These are phyloP conservation scores for Penicillium sp. DNA, from an alignment of 2,329 filamentous ascomycete species.

Conservation along the genomic window DNA sequence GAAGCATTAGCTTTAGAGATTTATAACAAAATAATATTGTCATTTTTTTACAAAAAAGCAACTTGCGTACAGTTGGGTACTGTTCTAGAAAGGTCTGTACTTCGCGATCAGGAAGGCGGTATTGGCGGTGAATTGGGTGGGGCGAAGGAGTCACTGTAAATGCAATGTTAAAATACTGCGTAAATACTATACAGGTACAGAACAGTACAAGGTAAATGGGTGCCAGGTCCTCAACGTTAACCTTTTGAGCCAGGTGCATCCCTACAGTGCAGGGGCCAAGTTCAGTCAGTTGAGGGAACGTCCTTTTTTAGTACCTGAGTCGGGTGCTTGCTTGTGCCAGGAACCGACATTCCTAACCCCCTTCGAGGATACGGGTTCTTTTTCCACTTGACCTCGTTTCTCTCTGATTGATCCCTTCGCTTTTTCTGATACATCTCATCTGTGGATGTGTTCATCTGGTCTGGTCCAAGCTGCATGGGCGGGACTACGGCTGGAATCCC, in stretches of 20 bases:
- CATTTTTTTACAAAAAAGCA: too few relatives aligned
- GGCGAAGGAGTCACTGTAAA: too few relatives aligned
- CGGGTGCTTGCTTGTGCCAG: slow-evolving; percentile 8
- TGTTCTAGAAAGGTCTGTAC: too few relatives aligned
- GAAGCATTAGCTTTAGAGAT: too few relatives aligned
- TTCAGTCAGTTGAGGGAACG: slow-evolving; percentile 12
- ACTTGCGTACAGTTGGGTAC: too few relatives aligned
- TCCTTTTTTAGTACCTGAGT: slow-evolving; percentile 9
- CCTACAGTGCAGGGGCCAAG: slow-evolving; percentile 12
- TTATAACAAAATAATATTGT: too few relatives aligned
- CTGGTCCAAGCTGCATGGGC: slow-evolving; percentile 3
- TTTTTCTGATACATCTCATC: not conserved
- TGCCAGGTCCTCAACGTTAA: slow-evolving; percentile 19
- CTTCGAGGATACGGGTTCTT: not conserved
- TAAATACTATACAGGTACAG: not conserved
- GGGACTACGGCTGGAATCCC: slow-evolving; percentile 18
- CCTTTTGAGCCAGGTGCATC: slow-evolving; percentile 26
- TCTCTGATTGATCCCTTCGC: not conserved
- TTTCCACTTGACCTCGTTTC: not conserved
- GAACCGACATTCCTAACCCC: slow-evolving; percentile 14
- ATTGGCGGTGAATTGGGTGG: too few relatives aligned
- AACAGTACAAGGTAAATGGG: not conserved
- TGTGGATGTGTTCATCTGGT: not conserved
- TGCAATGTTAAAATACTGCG: not conserved
- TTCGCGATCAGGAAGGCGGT: too few relatives aligned